These are phyloP conservation scores for Syzygium jambos DNA, from an alignment of 345 rosid species.

Conservation along the genomic window DNA sequence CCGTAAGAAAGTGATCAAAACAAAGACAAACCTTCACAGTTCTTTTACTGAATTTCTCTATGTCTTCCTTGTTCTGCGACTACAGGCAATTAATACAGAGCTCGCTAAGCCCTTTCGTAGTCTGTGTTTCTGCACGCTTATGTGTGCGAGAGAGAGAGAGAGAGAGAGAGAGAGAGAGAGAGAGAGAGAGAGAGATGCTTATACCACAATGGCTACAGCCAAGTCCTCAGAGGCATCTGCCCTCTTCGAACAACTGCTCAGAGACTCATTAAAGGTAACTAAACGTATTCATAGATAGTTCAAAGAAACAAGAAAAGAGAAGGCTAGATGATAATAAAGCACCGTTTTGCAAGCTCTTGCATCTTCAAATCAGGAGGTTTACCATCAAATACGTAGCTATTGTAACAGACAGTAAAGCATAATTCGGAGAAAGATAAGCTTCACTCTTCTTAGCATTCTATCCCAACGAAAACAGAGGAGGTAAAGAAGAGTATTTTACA, in stretches of 20 bases:
- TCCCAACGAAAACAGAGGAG: not conserved
- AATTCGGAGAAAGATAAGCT: not conserved
- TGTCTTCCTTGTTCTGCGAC: constrained; percentile 79
- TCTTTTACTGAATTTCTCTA: constrained; percentile 89
- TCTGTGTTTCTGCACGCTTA: not conserved
- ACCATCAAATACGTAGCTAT: constrained; percentile 87
- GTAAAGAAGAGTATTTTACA: constrained; percentile 27
- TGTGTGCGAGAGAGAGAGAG: not conserved
- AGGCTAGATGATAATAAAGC: not conserved
- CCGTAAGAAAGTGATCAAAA: not conserved
- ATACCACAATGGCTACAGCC: constrained; percentile 59
- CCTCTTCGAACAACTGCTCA: constrained; percentile 66
- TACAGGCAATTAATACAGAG: constrained; percentile 8
- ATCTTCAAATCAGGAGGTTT: constrained; percentile 83
- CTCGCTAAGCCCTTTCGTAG: not conserved
- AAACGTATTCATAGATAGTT: not conserved
- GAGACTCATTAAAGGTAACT: not conserved
- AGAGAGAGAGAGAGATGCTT: not conserved
- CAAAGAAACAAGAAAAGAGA: not conserved
- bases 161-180: not conserved
- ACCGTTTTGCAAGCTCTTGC: constrained; percentile 91
- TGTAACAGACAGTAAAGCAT: not conserved
- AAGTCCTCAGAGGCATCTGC: constrained; percentile 68
- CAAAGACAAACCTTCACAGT: constrained; percentile 60
- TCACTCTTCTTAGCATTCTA: not conserved